A percentile compares a stretch with the other conserved stretches of the same genome.
phyloP scores from a whole-genome alignment of 164 flowering plant species.

The Brasenia schreberi region DNA sequence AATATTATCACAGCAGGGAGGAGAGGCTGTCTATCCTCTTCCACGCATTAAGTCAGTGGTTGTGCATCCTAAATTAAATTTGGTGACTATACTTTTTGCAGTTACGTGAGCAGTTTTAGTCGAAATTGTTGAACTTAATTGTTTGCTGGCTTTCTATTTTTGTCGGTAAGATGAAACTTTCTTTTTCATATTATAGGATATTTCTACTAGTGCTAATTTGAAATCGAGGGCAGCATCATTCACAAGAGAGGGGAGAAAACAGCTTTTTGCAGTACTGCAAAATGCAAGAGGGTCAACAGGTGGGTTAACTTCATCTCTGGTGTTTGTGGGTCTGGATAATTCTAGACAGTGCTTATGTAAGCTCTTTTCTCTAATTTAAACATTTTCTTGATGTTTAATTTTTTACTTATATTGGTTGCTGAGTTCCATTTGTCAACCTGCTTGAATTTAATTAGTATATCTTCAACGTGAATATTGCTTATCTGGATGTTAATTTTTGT shows the following conservation, averaged over 20 bases:
- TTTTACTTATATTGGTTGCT: too few relatives aligned
- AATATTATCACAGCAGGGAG: conserved; percentile 85
- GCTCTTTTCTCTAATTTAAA: too few relatives aligned
- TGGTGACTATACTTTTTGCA: conserved; percentile 77
- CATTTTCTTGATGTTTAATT: too few relatives aligned
- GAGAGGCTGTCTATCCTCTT: conserved; percentile 90
- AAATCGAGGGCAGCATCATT: conserved; percentile 66
- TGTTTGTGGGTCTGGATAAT: not conserved
- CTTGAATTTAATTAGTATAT: too few relatives aligned
- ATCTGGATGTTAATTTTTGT: too few relatives aligned
- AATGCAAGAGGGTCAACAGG: conserved; percentile 99
- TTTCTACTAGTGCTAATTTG: conserved; percentile 29
- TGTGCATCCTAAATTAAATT: conserved; percentile 80
- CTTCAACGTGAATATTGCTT: too few relatives aligned
- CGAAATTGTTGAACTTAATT: not conserved
- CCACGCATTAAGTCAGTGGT: conserved; percentile 68
- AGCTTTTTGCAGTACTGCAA: conserved; percentile 93
- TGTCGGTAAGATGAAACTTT: conserved; percentile 5
- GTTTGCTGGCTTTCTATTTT: not conserved
- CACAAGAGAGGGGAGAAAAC: conserved; percentile 95
- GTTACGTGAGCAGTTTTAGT: conserved; percentile 35
- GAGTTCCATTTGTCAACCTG: too few relatives aligned
- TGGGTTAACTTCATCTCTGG: conserved; percentile 8
- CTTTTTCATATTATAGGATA: conserved; percentile 30
- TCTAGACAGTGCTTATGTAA: too few relatives aligned